A percentile compares a stretch with the other conserved stretches of the same genome.
Evolutionary conservation across 768 basidiomycete species (phyloP).

Genomic region (Tylopilus rubrobrunneus): DNA sequence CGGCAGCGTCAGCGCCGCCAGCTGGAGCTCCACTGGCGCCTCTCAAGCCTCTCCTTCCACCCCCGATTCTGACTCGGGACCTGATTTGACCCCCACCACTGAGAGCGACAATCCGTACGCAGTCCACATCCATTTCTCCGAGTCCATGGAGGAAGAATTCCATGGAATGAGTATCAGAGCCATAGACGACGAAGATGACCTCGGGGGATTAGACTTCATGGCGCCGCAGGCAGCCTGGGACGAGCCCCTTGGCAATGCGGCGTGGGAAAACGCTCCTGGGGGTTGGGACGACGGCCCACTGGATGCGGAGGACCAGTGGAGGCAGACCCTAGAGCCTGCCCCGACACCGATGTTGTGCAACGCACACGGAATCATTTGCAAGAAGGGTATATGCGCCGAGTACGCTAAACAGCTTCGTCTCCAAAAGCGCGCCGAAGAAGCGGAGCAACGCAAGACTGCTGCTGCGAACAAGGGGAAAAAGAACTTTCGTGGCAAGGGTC

Average conservation of each 20-base stretch:
- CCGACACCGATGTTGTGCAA: slow-evolving; percentile 21
- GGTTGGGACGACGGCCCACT: slow-evolving; percentile 16
- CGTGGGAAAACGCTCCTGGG: background rate
- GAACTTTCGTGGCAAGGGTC: slow-evolving; percentile 11
- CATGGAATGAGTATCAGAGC: slow-evolving; percentile 21
- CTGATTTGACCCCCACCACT: slow-evolving; percentile 20
- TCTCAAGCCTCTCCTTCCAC: slow-evolving; percentile 22
- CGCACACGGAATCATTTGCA: slow-evolving; percentile 34
- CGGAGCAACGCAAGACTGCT: slow-evolving; percentile 15
- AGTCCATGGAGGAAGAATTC: slow-evolving; percentile 28
- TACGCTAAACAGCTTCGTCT: slow-evolving; percentile 28
- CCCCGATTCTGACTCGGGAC: slow-evolving; percentile 26
- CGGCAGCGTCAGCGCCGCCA: slow-evolving; percentile 6
- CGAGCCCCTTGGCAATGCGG: background rate
- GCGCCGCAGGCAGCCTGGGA: slow-evolving; percentile 21
- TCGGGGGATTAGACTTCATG: slow-evolving; percentile 22
- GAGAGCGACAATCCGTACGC: slow-evolving; percentile 24
- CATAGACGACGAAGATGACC: slow-evolving; percentile 7
- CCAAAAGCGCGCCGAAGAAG: slow-evolving; percentile 13
- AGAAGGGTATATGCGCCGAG: slow-evolving; percentile 34
- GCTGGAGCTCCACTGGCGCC: slow-evolving; percentile 24
- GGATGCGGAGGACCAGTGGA: slow-evolving; percentile 27
- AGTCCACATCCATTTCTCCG: slow-evolving; percentile 22
- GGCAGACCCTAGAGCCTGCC: slow-evolving; percentile 1
- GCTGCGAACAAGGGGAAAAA: slow-evolving; percentile 21